phyloP scores from a whole-genome alignment of 345 rosid genomes.

The Citrus hindsii region DNA sequence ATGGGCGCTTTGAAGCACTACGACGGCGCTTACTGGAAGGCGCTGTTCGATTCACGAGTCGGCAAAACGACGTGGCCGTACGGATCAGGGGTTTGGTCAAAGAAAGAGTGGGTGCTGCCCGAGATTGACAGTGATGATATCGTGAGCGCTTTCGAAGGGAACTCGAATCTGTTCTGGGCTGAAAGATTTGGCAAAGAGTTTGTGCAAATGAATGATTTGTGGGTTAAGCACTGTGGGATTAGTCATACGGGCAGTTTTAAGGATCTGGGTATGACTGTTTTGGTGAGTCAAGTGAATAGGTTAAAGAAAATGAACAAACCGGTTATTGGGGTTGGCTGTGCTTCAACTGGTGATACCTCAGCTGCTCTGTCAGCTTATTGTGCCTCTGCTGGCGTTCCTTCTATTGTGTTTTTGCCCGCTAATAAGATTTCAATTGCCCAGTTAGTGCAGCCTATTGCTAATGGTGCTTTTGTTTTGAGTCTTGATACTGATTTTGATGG shows the following conservation, averaged over 20 bases:
- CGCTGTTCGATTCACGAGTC: slow-evolving; percentile 41
- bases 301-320: slow-evolving; percentile 42
- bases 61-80: slow-evolving; percentile 47
- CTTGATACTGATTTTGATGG: slow-evolving; percentile 55
- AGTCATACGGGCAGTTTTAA: slow-evolving; percentile 52
- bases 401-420: slow-evolving; percentile 44
- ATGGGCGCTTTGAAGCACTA: slow-evolving; percentile 35
- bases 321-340: slow-evolving; percentile 46
- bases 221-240: slow-evolving; percentile 53
- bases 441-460: slow-evolving; percentile 48
- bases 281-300: slow-evolving; percentile 45
- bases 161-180: slow-evolving; percentile 67
- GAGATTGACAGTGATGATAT: slow-evolving; percentile 51
- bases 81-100: slow-evolving; percentile 53
- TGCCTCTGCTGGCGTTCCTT: slow-evolving; percentile 48
- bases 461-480: slow-evolving; percentile 51
- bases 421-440: slow-evolving; percentile 50
- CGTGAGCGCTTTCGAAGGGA: slow-evolving; percentile 63
- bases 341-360: slow-evolving; percentile 51
- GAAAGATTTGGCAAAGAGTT: slow-evolving; percentile 54
- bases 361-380: slow-evolving; percentile 48
- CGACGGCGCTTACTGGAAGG: slow-evolving; percentile 38
- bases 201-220: slow-evolving; percentile 40
- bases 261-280: slow-evolving; percentile 51
- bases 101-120: slow-evolving; percentile 48